Conservation (phyloP, 495 filamentous ascomycete species). For the Annulohypoxylon maeteangense region DNA sequence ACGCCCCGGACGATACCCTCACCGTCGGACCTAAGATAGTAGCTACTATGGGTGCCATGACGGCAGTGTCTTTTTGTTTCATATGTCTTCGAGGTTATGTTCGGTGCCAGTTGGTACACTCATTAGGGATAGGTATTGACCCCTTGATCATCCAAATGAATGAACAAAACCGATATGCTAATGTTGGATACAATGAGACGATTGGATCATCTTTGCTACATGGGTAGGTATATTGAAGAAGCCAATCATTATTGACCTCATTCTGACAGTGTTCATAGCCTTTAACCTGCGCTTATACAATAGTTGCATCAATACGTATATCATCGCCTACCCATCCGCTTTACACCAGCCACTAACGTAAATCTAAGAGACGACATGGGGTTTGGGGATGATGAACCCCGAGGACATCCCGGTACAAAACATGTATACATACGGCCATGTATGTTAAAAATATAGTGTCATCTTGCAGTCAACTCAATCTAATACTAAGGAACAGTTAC, state of each 20-base stretch:
- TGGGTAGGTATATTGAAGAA: constrained; percentile 16
- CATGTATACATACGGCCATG: constrained; percentile 3
- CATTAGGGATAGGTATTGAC: constrained; percentile 24
- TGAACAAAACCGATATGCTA: background rate
- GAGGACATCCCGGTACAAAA: constrained; percentile 23
- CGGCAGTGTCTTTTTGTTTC: constrained; percentile 21
- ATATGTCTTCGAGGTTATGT: constrained; percentile 35
- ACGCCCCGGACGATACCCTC: constrained; percentile 17
- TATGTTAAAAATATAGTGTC: constrained; percentile 4
- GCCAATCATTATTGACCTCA: no score
- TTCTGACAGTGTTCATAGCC: constrained; percentile 12
- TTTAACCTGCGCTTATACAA: constrained; percentile 15
- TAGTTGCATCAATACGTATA: constrained; percentile 22
- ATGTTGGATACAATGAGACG: constrained; percentile 16
- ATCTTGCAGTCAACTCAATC: background rate
- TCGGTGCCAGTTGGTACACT: constrained; percentile 12
- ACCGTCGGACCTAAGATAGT: constrained; percentile 23
- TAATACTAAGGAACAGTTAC: constrained; percentile 21
- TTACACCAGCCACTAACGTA: background rate
- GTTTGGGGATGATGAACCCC: constrained; percentile 23
- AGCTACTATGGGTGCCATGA: constrained; percentile 10
- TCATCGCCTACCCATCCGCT: background rate
- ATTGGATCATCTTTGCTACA: constrained; percentile 32
- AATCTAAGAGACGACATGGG: constrained; percentile 32
- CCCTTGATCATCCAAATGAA: background rate